phyloP scores from a whole-genome alignment of 2,329 filamentous ascomycete genomes.

The Microdochium bolleyi region DNA sequence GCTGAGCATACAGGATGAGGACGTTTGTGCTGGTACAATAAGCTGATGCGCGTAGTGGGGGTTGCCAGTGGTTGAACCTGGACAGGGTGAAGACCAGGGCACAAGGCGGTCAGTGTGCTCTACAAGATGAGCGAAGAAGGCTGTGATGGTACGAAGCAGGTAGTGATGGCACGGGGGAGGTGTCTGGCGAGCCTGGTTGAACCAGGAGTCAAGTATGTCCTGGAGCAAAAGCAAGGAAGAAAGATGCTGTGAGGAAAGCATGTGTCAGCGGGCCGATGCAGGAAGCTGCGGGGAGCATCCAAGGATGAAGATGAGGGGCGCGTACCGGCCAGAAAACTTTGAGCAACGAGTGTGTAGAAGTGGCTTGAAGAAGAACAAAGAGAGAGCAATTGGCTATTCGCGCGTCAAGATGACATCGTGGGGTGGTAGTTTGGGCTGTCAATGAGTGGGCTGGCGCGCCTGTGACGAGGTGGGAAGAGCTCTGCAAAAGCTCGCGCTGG shows the following conservation, averaged over 20 bases:
- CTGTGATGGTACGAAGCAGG: no score
- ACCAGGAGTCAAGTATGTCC: neutral
- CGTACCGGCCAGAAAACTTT: neutral
- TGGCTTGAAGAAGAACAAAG: neutral
- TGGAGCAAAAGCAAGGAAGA: neutral
- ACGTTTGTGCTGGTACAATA: neutral
- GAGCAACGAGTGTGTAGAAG: neutral
- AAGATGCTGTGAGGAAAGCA: neutral
- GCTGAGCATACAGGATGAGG: no score
- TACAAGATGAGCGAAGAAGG: no score
- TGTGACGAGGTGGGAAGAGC: no score
- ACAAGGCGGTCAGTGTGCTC: no score
- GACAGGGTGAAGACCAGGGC: no score
- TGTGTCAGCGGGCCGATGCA: neutral
- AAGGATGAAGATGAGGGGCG: neutral
- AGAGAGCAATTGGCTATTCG: neutral
- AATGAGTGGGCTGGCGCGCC: no score
- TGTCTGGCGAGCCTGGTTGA: no score
- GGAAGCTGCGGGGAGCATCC: neutral
- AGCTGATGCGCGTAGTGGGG: neutral
- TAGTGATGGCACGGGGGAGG: no score
- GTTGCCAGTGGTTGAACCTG: neutral
- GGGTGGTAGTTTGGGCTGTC: no score
- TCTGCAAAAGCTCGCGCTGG: no score
- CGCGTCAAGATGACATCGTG: no score